These are phyloP conservation scores for Pyrenophora teres DNA, from an alignment of 2,329 filamentous ascomycete species.

Conservation along the genomic window DNA sequence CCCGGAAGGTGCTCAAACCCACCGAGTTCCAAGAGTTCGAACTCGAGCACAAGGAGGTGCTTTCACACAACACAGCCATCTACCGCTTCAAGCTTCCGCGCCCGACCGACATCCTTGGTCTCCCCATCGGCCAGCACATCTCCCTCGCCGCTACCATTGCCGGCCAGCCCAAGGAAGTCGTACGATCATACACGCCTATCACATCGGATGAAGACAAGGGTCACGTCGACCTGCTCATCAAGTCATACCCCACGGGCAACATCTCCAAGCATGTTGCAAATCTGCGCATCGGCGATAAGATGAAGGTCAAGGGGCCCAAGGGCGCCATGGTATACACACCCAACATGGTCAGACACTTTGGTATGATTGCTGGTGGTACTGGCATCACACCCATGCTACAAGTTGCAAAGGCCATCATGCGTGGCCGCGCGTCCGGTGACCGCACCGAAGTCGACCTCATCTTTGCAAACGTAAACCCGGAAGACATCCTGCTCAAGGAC, in stretches of 20 bases:
- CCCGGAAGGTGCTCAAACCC: conserved; percentile 77
- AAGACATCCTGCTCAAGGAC: conserved; percentile 92
- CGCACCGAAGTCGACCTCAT: conserved; percentile 85
- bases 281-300: conserved; percentile 75
- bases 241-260: conserved; percentile 96
- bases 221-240: conserved; percentile 95
- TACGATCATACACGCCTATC: conserved; percentile 51
- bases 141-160: conserved; percentile 72
- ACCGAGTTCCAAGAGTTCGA: conserved; percentile 88
- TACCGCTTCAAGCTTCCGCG: conserved; percentile 91
- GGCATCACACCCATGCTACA: conserved; percentile 99
- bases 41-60: conserved; percentile 90
- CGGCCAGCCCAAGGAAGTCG: conserved; percentile 44
- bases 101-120: conserved; percentile 80
- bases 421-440: conserved; percentile 75
- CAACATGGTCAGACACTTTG: conserved; percentile 95
- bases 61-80: conserved; percentile 98
- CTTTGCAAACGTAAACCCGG: conserved; percentile 92
- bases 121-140: conserved; percentile 98
- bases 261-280: conserved; percentile 92
- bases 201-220: conserved; percentile 62
- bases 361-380: conserved; percentile 97
- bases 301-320: conserved; percentile 93
- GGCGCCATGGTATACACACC: conserved; percentile 97
- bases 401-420: conserved; percentile 85